phyloP scores from a whole-genome alignment of 352 stramenopile genomes.

The Nothophytophthora sp. region DNA sequence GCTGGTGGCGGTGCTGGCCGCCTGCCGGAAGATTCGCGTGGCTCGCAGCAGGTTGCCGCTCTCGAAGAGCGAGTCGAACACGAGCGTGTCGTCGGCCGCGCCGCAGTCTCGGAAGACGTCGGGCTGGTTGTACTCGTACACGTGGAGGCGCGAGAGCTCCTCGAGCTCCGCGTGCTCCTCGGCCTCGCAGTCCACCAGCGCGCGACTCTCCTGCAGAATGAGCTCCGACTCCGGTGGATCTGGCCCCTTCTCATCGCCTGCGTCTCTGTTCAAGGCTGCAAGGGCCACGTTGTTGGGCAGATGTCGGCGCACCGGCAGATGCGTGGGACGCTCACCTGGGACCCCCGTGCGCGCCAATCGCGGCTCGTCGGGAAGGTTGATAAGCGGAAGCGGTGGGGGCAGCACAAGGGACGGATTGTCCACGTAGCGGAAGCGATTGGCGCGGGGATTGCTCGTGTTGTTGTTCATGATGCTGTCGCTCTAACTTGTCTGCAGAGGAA shows the following conservation, averaged over 20 bases:
- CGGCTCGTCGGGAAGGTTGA: conserved; percentile 53
- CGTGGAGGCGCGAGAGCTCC: conserved; percentile 32
- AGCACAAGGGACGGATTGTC: conserved; percentile 34
- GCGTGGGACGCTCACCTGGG: conserved; percentile 30
- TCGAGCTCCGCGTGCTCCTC: conserved; percentile 31
- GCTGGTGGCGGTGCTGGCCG: neutral
- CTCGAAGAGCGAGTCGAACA: conserved; percentile 81
- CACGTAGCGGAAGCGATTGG: conserved; percentile 25
- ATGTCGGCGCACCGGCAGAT: conserved; percentile 55
- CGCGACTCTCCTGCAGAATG: conserved; percentile 45
- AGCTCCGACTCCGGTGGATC: conserved; percentile 33
- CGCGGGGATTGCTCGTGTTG: conserved; percentile 15
- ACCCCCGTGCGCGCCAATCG: conserved; percentile 43
- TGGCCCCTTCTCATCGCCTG: conserved; percentile 5
- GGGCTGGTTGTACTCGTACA: conserved; percentile 80
- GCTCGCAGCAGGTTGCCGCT: conserved; percentile 67
- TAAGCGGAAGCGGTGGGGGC: conserved; percentile 59
- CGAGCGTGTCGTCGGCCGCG: conserved; percentile 50
- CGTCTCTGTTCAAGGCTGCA: conserved; percentile 1
- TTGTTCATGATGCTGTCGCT: no score
- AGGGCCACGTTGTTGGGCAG: conserved; percentile 8
- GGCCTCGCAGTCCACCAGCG: conserved; percentile 36
- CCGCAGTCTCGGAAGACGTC: conserved; percentile 34
- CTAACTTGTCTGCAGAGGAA: no score
- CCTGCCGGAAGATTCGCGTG: conserved; percentile 54